These are phyloP conservation scores for Escallonia rubra DNA, from an alignment of 129 eudicot species.

Conservation along the genomic window DNA sequence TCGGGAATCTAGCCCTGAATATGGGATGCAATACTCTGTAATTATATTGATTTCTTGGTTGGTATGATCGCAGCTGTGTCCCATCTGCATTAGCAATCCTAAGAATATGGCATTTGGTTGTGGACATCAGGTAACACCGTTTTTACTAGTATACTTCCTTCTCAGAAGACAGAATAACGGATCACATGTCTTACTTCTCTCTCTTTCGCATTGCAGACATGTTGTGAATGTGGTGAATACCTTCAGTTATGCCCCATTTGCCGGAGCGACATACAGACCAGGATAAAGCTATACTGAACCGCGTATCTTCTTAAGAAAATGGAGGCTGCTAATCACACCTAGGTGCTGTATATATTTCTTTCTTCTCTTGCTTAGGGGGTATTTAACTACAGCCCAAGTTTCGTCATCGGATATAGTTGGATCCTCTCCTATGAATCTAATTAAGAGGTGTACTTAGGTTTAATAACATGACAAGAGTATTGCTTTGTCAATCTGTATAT, in stretches of 20 bases:
- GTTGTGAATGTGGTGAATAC: constrained; percentile 74
- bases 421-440: too few species aligned
- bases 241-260: constrained; percentile 81
- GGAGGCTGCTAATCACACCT: too few species aligned
- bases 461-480: too few species aligned
- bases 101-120: constrained; percentile 92
- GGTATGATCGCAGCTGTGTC: constrained; percentile 54
- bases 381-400: too few species aligned
- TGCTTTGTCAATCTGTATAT: too few species aligned
- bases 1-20: not conserved
- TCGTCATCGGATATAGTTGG: too few species aligned
- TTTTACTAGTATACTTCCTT: not conserved
- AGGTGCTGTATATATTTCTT: too few species aligned
- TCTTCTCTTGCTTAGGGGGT: too few species aligned
- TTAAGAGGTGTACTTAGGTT: too few species aligned
- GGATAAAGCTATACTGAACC: constrained; percentile 75
- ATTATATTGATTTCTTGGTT: not conserved
- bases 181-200: not conserved
- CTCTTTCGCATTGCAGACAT: constrained; percentile 48
- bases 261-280: constrained; percentile 53
- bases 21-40: not conserved
- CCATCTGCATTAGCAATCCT: constrained; percentile 63
- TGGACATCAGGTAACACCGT: constrained; percentile 75
- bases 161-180: not conserved
- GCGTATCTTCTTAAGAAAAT: not conserved